A percentile compares a stretch with the other conserved stretches of the same genome.
These are phyloP conservation scores for Plasmodium ovale DNA, from an alignment of 169 alveolate species.

Conservation along the genomic window DNA sequence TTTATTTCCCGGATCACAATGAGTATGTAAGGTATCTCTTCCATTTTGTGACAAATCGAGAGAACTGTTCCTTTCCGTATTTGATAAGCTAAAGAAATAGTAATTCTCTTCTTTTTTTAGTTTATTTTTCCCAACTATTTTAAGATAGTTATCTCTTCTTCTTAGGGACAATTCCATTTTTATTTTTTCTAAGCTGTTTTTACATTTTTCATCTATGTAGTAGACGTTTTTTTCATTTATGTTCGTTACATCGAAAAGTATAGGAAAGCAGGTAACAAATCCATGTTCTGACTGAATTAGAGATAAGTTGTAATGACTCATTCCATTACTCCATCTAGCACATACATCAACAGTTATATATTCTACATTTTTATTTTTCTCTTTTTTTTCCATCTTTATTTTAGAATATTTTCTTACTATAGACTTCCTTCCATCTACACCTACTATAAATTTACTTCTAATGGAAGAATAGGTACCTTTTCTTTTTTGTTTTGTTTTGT, in stretches of 20 bases:
- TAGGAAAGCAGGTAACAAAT: slow-evolving; percentile 42
- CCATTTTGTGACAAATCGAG: not conserved
- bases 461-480: not conserved
- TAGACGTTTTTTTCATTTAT: slow-evolving; percentile 18
- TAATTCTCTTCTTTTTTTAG: not conserved
- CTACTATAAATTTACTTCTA: slow-evolving; percentile 37
- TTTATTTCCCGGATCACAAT: too few species aligned
- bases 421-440: slow-evolving; percentile 38
- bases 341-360: slow-evolving; percentile 48
- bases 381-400: slow-evolving; percentile 25
- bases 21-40: not conserved
- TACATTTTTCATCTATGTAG: slow-evolving; percentile 7
- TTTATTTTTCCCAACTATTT: not conserved
- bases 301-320: slow-evolving; percentile 35
- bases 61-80: not conserved
- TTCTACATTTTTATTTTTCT: not conserved
- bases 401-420: slow-evolving; percentile 22
- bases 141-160: not conserved
- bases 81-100: not conserved
- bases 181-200: not conserved
- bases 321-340: slow-evolving; percentile 35
- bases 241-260: slow-evolving; percentile 21
- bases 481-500: not conserved
- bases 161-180: not conserved
- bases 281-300: slow-evolving; percentile 38